Percentiles rank a stretch among this genome's conserved stretches.
These are phyloP conservation scores for Populus hybrid DNA, from an alignment of 441 rosid species.

Conservation along the genomic window DNA sequence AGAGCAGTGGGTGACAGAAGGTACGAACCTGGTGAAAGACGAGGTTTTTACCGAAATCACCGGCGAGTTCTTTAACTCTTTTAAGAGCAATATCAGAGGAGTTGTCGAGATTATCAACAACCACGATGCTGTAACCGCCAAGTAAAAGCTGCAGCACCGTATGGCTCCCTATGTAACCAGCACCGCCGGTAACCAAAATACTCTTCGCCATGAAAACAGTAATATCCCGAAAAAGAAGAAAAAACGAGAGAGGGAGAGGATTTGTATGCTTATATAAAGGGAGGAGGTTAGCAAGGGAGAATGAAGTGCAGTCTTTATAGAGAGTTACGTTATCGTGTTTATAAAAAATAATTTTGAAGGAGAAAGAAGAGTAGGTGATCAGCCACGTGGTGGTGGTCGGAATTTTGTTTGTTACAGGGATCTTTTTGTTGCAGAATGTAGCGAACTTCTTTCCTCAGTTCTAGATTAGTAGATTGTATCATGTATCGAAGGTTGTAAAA, in stretches of 20 bases:
- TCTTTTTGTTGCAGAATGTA: too few species aligned
- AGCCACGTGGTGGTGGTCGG: too few species aligned
- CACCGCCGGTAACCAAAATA: conserved; percentile 88
- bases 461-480: too few species aligned
- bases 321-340: too few species aligned
- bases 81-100: conserved; percentile 53
- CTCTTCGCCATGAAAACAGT: conserved; percentile 36
- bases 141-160: conserved; percentile 76
- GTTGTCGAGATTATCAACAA: conserved; percentile 80
- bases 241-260: neutral
- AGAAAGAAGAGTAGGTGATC: too few species aligned
- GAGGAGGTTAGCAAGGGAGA: too few species aligned
- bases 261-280: neutral
- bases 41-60: conserved; percentile 42
- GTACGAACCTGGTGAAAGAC: conserved; percentile 61
- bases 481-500: too few species aligned
- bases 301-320: conserved; percentile 3
- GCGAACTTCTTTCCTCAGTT: too few species aligned
- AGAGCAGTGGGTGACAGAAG: neutral
- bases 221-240: neutral
- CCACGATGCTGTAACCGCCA: conserved; percentile 61
- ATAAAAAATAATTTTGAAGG: too few species aligned
- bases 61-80: conserved; percentile 70
- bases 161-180: conserved; percentile 94
- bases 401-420: too few species aligned